Conservation (phyloP, 2,329 filamentous ascomycete genomes). For the Epichloe gansuensis region DNA sequence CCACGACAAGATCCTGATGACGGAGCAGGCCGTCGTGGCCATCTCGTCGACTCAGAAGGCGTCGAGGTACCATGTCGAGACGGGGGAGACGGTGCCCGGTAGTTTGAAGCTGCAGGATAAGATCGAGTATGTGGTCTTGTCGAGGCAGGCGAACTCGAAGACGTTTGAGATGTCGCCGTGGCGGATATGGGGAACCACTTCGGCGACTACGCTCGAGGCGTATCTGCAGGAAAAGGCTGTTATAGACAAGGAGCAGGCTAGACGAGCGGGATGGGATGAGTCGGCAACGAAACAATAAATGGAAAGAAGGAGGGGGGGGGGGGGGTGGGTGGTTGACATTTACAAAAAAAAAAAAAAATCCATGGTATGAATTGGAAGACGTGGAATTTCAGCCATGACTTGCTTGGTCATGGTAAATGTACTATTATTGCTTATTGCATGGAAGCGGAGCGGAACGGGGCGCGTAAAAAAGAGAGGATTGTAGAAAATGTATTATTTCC, state of each 20-base stretch:
- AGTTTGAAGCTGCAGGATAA: conserved; percentile 39
- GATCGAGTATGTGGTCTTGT: conserved; percentile 53
- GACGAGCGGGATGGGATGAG: conserved; percentile 20
- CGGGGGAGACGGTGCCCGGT: conserved; percentile 29
- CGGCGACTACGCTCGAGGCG: conserved; percentile 36
- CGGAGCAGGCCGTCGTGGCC: conserved; percentile 45
- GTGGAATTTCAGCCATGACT: background rate
- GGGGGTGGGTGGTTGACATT: no score
- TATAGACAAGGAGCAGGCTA: conserved; percentile 20
- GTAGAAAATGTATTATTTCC: background rate
- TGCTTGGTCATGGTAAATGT: background rate
- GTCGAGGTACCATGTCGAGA: conserved; percentile 25
- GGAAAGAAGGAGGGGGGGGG: no score
- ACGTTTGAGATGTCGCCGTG: conserved; percentile 40
- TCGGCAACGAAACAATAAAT: conserved; percentile 3
- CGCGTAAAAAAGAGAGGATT: background rate
- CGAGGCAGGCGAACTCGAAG: conserved; percentile 29
- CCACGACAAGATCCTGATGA: conserved; percentile 22
- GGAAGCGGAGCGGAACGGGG: background rate
- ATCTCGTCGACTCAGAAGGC: conserved; percentile 45
- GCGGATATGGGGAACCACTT: conserved; percentile 52
- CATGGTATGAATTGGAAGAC: background rate
- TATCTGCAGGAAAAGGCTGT: conserved; percentile 24
- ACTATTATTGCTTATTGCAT: background rate
- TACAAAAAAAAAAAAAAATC: background rate